These are phyloP conservation scores for Marasmius tenuissimus DNA, from an alignment of 1,284 basidiomycete species.

Conservation along the genomic window DNA sequence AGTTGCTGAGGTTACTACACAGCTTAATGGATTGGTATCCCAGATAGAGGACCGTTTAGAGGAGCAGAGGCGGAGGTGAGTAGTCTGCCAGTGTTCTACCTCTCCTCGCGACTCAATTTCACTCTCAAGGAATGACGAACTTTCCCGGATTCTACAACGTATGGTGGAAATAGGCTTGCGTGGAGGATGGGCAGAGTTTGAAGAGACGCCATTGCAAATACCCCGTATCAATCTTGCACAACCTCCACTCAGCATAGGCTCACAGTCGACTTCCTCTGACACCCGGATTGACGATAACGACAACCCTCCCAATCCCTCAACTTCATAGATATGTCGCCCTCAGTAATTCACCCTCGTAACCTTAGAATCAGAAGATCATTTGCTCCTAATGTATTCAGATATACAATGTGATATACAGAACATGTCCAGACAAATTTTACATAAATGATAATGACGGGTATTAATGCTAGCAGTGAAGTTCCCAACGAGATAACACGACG, in stretches of 20 bases:
- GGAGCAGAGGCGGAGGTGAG: conserved; percentile 49
- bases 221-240: conserved; percentile 1
- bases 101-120: background rate
- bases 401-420: background rate
- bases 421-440: background rate
- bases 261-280: background rate
- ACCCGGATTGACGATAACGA: background rate
- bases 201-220: conserved; percentile 3
- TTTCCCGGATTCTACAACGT: conserved; percentile 65
- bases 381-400: background rate
- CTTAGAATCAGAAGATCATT: background rate
- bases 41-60: conserved; percentile 44
- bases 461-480: background rate
- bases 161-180: conserved; percentile 73
- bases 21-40: conserved; percentile 45
- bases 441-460: background rate
- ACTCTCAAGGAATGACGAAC: conserved; percentile 55
- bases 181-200: conserved; percentile 38
- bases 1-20: conserved; percentile 46
- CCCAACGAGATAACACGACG: background rate
- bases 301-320: background rate
- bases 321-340: background rate
- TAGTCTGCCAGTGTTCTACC: background rate
- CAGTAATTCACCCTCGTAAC: background rate
- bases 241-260: background rate